Evolutionary conservation across 2,329 filamentous ascomycete genomes (phyloP).

Genomic region (Sclerotinia nivalis): DNA sequence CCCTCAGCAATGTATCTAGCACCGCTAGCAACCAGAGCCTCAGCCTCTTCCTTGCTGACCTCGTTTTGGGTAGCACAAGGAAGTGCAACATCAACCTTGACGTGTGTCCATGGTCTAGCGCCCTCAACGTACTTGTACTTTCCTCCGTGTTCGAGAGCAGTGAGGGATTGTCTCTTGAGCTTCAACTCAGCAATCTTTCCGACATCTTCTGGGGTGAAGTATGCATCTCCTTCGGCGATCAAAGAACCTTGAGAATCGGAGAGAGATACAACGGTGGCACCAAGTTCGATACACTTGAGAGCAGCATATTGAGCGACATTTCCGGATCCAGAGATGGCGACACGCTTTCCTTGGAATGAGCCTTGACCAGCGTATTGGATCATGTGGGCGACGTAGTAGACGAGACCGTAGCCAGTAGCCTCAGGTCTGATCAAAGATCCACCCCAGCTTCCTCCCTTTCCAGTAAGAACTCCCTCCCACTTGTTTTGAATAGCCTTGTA

Average conservation of each 20-base stretch:
- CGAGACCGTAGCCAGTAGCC: conserved; percentile 93
- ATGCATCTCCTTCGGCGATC: conserved; percentile 67
- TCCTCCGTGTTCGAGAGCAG: conserved; percentile 63
- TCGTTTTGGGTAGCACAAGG: conserved; percentile 98
- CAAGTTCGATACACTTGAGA: conserved; percentile 94
- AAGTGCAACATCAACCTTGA: conserved; percentile 86
- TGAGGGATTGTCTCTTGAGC: conserved; percentile 80
- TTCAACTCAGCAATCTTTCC: conserved; percentile 80
- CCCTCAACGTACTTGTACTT: conserved; percentile 86
- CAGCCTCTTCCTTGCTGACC: conserved; percentile 86
- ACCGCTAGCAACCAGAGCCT: conserved; percentile 74
- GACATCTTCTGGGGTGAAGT: conserved; percentile 79
- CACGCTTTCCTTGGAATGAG: conserved; percentile 84
- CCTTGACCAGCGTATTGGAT: conserved; percentile 87
- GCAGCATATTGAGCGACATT: conserved; percentile 98
- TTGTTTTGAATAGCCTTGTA: conserved; percentile 86
- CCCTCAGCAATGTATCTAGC: conserved; percentile 90
- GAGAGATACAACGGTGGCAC: conserved; percentile 86
- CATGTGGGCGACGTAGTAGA: conserved; percentile 98
- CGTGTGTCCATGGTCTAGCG: conserved; percentile 87
- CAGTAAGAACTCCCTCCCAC: conserved; percentile 95
- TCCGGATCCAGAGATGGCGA: conserved; percentile 93
- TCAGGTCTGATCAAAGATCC: conserved; percentile 92
- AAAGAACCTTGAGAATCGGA: conserved; percentile 89
- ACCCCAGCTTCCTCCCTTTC: conserved; percentile 92